Evolutionary conservation across 1,284 basidiomycete species (phyloP), one percentile per base, ranked within the genome.

Genomic region (Agroathelia rolfsii): DNA sequence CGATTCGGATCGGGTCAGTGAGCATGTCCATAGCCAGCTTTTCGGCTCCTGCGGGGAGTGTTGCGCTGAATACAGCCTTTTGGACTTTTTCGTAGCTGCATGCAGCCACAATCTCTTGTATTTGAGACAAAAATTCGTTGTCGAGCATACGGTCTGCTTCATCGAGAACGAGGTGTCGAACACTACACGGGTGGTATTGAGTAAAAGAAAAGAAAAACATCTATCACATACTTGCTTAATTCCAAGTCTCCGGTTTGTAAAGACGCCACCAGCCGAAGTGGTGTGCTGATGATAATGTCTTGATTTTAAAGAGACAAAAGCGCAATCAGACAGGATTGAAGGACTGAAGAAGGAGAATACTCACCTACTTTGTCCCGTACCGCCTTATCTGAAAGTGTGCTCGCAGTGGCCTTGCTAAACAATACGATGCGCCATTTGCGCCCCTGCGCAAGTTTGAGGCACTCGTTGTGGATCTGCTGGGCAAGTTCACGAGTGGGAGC

Each of bases 401-500:
- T 76, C 0, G 82, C 82, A 1, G 81, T 88, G 4, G 89, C 84
- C 53, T 92, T 94, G 51, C 76, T 86, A 48, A 89, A 81, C 14
- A 95, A 61, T 2, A 88, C 62, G 19, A 83, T 69, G 33, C 76
- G 68, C 90, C 92, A 95, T 45, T 80, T 84, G 29, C 86, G 69
- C 5, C 85, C 87, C 41, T 77, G 66, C 1, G 82, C 80, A 9
- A 95, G 61, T 51, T 88, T 90, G 27, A 85, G 52, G 41, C 83
- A 87, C 51, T 98, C 95, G 37, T 89, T 90, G 41, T 89, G 71
- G 38, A 98, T 97, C 52, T 99, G 95, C 43, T 90, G 81, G 0
- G 94, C 92, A n/a, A 99, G 59, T 60, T 99, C 95, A 42, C 90
- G 76, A 0, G 95, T 98, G 1, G 95, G 95, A 1, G 87, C 86